These are phyloP conservation scores for Bertia moriformis DNA, from an alignment of 2,329 filamentous ascomycete genomes.

Conservation along the genomic window DNA sequence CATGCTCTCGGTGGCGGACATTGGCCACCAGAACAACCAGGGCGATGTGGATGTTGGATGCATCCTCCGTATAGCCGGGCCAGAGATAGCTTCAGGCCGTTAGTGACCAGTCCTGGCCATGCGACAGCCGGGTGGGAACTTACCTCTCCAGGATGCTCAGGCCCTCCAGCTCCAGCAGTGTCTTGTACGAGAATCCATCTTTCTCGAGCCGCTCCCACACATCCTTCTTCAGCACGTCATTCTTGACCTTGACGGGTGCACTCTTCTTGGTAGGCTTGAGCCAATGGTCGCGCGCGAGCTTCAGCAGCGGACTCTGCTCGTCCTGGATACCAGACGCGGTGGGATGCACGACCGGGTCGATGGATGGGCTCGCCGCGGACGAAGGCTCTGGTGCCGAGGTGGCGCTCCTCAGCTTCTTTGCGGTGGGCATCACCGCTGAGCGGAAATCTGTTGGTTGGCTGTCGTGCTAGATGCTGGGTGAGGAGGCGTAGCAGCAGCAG, in stretches of 20 bases:
- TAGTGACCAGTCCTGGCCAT: background rate
- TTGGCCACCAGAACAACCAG: slow-evolving; percentile 75
- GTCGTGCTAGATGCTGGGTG: background rate
- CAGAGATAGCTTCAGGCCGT: slow-evolving; percentile 69
- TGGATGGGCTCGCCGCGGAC: slow-evolving; percentile 9
- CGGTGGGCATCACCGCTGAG: slow-evolving; percentile 40
- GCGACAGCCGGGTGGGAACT: background rate
- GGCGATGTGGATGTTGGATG: slow-evolving; percentile 82
- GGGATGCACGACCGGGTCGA: slow-evolving; percentile 32
- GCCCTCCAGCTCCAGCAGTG: slow-evolving; percentile 72
- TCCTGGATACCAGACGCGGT: slow-evolving; percentile 56
- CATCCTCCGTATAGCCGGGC: slow-evolving; percentile 79
- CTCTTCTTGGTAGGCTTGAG: slow-evolving; percentile 47
- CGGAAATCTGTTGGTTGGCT: no score
- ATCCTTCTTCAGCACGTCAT: slow-evolving; percentile 70
- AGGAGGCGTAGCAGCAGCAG: background rate
- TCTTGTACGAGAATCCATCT: slow-evolving; percentile 63
- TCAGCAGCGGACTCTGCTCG: slow-evolving; percentile 51
- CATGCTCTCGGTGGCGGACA: slow-evolving; percentile 72
- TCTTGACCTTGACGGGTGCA: slow-evolving; percentile 60
- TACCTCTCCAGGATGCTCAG: slow-evolving; percentile 78
- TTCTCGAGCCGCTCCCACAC: slow-evolving; percentile 82
- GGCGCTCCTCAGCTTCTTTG: slow-evolving; percentile 38
- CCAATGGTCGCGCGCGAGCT: slow-evolving; percentile 77
- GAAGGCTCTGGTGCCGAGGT: slow-evolving; percentile 23